Evolutionary conservation across 495 filamentous ascomycete species (phyloP), one percentile per base, ranked within the genome.

Genomic region (Pyrenopolyporus hunteri): DNA sequence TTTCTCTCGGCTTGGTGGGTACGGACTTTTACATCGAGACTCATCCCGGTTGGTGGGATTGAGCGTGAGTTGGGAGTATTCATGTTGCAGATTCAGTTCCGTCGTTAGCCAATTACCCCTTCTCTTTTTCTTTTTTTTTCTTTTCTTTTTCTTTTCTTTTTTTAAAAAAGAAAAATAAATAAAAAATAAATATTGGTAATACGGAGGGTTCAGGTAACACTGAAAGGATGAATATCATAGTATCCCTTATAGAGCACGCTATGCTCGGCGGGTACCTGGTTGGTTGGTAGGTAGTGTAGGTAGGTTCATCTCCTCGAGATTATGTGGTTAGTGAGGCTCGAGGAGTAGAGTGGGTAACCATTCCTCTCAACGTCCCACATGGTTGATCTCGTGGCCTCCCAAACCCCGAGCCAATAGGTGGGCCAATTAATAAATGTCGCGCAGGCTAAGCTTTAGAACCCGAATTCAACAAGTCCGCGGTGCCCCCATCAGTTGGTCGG

Each of bases 1-100:
- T 16, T 58, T 50, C 25, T 49, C 36, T 50, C 35, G 53, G 53
- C 40, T 42, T 56, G 23, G 53, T 57, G 53, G 55, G 32, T 42
- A 31, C 43, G 25, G 6, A 33, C 13, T 39, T 39, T 42, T 37
- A 19, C 31, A 36, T 35, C 35, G 36, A 36, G 43, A 36, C 28
- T 50, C 36, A 36, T 58, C 43, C 39, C 28, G 42, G 53, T 17
- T 22, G 20, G 20, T 42, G 42, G 42, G 42, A 28, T 25, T 16
- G 31, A 9, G n/a, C n/a, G n/a, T n/a, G n/a, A n/a, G n/a, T n/a
- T n/a, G n/a, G n/a, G n/a, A n/a, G n/a, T n/a, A n/a, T n/a, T n/a
- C n/a, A n/a, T n/a, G n/a, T n/a, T n/a, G n/a, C n/a, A n/a, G n/a
- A n/a, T n/a, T n/a, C n/a, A n/a, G n/a, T n/a, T n/a, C n/a, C n/a